Evolutionary conservation across 345 rosid genomes (phyloP).

Genomic region (Eucalyptus albens): DNA sequence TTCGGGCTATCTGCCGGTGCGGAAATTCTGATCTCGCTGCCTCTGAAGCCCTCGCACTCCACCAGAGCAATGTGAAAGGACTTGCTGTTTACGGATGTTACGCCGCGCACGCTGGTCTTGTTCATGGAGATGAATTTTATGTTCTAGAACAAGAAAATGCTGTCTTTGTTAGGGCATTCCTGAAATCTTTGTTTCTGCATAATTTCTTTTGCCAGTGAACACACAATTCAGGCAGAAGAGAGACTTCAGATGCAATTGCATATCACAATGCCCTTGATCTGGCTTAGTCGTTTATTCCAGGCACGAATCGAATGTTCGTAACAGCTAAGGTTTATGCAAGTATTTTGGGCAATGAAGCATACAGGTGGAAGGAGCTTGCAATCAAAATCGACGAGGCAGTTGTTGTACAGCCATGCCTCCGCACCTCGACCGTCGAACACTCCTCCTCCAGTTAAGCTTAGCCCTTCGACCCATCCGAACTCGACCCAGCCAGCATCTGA

Average conservation of each 20-base stretch:
- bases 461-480: constrained; percentile 12
- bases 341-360: background rate
- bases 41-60: constrained; percentile 38
- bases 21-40: constrained; percentile 7
- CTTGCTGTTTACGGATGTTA: constrained; percentile 52
- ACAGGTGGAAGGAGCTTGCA: constrained; percentile 22
- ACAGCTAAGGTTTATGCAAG: background rate
- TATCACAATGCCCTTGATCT: background rate
- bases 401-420: constrained; percentile 16
- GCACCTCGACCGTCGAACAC: constrained; percentile 14
- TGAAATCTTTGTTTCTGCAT: background rate
- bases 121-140: constrained; percentile 44
- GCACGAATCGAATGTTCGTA: background rate
- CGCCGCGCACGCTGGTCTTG: constrained; percentile 20
- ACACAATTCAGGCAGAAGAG: background rate
- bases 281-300: background rate
- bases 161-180: background rate
- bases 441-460: constrained; percentile 21
- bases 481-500: constrained; percentile 19
- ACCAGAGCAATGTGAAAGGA: constrained; percentile 54
- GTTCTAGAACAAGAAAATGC: constrained; percentile 13
- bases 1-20: constrained; percentile 16
- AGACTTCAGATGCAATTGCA: background rate
- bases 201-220: background rate
- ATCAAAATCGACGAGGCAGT: background rate